Conservation (phyloP, 2,329 filamentous ascomycete species). For the Colletotrichum sp. region DNA sequence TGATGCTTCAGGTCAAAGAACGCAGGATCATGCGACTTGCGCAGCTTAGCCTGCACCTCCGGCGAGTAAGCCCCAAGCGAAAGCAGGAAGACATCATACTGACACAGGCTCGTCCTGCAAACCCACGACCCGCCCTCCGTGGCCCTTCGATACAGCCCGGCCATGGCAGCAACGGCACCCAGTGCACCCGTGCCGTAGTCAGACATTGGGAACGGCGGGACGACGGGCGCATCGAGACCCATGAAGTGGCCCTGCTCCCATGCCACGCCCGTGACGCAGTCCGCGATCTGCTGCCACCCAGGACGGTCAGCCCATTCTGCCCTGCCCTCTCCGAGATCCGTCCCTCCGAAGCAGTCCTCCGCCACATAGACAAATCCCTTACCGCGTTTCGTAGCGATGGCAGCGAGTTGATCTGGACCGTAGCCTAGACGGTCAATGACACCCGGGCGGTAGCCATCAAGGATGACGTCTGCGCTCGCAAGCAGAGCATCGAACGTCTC, state of each 20-base stretch:
- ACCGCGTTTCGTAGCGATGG: slow-evolving; percentile 51
- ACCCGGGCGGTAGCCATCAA: slow-evolving; percentile 69
- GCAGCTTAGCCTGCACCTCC: slow-evolving; percentile 51
- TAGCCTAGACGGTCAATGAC: slow-evolving; percentile 64
- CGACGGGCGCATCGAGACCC: slow-evolving; percentile 60
- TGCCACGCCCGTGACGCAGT: slow-evolving; percentile 59
- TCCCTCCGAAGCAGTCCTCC: slow-evolving; percentile 69
- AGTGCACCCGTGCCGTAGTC: slow-evolving; percentile 42
- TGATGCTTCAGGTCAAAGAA: slow-evolving; percentile 61
- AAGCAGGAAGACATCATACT: slow-evolving; percentile 40
- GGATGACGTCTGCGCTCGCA: slow-evolving; percentile 61
- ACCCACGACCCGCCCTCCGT: slow-evolving; percentile 36
- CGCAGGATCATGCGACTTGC: slow-evolving; percentile 49
- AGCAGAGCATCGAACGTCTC: slow-evolving; percentile 58
- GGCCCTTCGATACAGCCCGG: slow-evolving; percentile 35
- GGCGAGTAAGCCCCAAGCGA: slow-evolving; percentile 51
- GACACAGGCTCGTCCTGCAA: slow-evolving; percentile 36
- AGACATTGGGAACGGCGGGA: slow-evolving; percentile 61
- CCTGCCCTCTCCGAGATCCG: slow-evolving; percentile 38
- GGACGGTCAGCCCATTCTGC: slow-evolving; percentile 60
- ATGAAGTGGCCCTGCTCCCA: slow-evolving; percentile 58
- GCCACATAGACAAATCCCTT: slow-evolving; percentile 66
- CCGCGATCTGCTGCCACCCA: slow-evolving; percentile 70
- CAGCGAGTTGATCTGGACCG: slow-evolving; percentile 51
- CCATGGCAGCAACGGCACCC: slow-evolving; percentile 36